These are phyloP conservation scores for Begonia loranthoides DNA, from an alignment of 306 rosid genomes.

Conservation along the genomic window DNA sequence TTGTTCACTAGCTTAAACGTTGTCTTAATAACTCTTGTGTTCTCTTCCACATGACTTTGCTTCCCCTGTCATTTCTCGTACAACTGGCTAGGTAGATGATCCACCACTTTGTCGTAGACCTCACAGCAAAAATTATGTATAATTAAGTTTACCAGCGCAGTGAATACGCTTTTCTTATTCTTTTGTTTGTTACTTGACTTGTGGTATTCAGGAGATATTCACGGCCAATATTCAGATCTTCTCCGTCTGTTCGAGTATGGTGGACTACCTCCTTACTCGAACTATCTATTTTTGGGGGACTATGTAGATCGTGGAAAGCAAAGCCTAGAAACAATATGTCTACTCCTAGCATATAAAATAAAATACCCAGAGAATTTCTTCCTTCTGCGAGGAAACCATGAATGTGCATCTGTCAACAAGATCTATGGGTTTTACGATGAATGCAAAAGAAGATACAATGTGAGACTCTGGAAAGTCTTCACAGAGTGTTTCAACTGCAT, in stretches of 20 bases:
- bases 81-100: no score
- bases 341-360: slow-evolving; percentile 80
- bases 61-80: no score
- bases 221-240: slow-evolving; percentile 87
- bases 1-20: no score
- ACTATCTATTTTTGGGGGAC: slow-evolving; percentile 76
- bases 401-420: slow-evolving; percentile 84
- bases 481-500: slow-evolving; percentile 84
- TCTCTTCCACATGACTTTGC: no score
- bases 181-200: no score
- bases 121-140: no score
- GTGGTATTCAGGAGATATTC: slow-evolving; percentile 53
- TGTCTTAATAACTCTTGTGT: no score
- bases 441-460: slow-evolving; percentile 61
- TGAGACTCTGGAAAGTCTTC: slow-evolving; percentile 63
- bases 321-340: slow-evolving; percentile 80
- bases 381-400: slow-evolving; percentile 88
- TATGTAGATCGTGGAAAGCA: slow-evolving; percentile 92
- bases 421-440: slow-evolving; percentile 82
- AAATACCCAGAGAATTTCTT: slow-evolving; percentile 67
- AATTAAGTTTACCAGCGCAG: no score
- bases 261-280: slow-evolving; percentile 72
- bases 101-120: no score
- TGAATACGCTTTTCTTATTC: no score
- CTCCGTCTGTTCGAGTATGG: slow-evolving; percentile 75